Percentiles rank a stretch among this genome's conserved stretches.
Evolutionary conservation across 306 rosid genomes (phyloP).

Genomic region (Cicer arietinum): DNA sequence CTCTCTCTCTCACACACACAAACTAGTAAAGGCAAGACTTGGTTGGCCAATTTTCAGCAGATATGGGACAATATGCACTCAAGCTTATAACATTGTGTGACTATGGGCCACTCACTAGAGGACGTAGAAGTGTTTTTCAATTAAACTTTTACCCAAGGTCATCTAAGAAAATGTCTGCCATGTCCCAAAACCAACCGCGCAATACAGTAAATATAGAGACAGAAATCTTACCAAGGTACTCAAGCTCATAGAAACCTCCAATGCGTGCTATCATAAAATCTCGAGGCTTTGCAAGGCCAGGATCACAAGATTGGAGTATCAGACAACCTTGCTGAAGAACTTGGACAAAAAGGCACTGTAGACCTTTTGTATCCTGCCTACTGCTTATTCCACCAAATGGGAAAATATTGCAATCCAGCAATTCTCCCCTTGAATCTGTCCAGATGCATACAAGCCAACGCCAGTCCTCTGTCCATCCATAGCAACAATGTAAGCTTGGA

Average conservation of each 20-base stretch:
- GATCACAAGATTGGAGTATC: slow-evolving; percentile 91
- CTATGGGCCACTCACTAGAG: slow-evolving; percentile 8
- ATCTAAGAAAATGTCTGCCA: slow-evolving; percentile 11
- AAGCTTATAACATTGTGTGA: slow-evolving; percentile 4
- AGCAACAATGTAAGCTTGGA: slow-evolving; percentile 97
- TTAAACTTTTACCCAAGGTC: slow-evolving; percentile 22
- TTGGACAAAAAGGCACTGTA: slow-evolving; percentile 93
- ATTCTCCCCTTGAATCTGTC: slow-evolving; percentile 98
- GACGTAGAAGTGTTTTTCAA: slow-evolving; percentile 10
- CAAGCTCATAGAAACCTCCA: slow-evolving; percentile 95
- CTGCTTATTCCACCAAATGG: slow-evolving; percentile 99
- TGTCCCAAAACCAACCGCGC: neutral
- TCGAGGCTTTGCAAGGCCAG: slow-evolving; percentile 80
- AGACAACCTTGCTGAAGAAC: slow-evolving; percentile 97
- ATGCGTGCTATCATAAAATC: slow-evolving; percentile 95
- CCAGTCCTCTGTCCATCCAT: slow-evolving; percentile 99
- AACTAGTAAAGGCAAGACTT: neutral
- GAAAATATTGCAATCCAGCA: slow-evolving; percentile 87
- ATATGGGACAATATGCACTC: neutral
- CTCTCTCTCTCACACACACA: neutral
- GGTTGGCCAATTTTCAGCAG: slow-evolving; percentile 8
- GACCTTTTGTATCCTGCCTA: slow-evolving; percentile 98
- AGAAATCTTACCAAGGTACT: slow-evolving; percentile 80
- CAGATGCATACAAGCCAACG: slow-evolving; percentile 98
- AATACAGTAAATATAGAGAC: slow-evolving; percentile 22